Evolutionary conservation across 106 monocot genomes (phyloP).

Genomic region (Apostasia shenzhenica): DNA sequence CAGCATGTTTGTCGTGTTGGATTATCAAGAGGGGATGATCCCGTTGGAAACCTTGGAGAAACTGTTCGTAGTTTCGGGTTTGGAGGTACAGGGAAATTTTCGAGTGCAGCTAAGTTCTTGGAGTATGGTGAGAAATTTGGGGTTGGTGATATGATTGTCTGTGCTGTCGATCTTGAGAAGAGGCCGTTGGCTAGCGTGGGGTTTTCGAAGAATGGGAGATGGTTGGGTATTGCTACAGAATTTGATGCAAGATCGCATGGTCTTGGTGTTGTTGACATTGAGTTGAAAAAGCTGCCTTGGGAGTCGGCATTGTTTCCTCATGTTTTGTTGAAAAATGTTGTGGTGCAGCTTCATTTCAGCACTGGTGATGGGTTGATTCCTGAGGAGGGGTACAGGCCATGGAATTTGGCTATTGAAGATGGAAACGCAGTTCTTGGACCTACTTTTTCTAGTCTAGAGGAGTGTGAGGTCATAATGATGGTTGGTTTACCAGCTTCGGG

Average conservation of each 20-base stretch:
- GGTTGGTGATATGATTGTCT: conserved; percentile 53
- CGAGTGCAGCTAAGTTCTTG: conserved; percentile 29
- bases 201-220: conserved; percentile 56
- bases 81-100: conserved; percentile 76
- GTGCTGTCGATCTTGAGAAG: conserved; percentile 52
- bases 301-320: conserved; percentile 65
- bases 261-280: conserved; percentile 28
- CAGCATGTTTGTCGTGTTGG: conserved; percentile 61
- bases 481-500: conserved; percentile 72
- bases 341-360: conserved; percentile 52
- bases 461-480: conserved; percentile 71
- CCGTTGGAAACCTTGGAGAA: conserved; percentile 61
- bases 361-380: conserved; percentile 45
- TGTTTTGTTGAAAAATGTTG: conserved; percentile 70
- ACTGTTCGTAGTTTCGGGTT: conserved; percentile 49
- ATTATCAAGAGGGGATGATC: conserved; percentile 52
- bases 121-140: conserved; percentile 59
- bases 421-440: conserved; percentile 49
- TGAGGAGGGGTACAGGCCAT: conserved; percentile 48
- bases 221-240: conserved; percentile 40
- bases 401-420: conserved; percentile 50
- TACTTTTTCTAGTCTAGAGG: conserved; percentile 18
- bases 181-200: conserved; percentile 40
- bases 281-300: conserved; percentile 17
- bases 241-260: conserved; percentile 44